Evolutionary conservation across 345 rosid species (phyloP), one percentile per base, ranked within the genome.

Genomic region (Brassica rapa): DNA sequence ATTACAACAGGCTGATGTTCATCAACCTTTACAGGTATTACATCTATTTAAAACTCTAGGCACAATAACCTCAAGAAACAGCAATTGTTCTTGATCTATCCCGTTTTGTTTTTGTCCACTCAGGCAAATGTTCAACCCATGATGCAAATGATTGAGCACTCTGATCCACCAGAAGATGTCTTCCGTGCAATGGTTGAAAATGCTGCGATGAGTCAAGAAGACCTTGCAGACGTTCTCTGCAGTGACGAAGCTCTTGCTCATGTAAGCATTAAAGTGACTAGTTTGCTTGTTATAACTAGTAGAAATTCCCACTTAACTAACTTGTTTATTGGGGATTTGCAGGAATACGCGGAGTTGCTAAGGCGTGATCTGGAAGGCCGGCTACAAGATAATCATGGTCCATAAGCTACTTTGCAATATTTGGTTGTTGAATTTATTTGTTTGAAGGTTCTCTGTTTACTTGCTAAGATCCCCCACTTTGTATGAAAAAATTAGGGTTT

Each of bases 301-400:
- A 16, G 8, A 30, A 33, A 53, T 33, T 59, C 30, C 29, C 11
- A 1, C 49, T 43, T 29, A 25, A 21, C 9, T 10, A 1, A 60
- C 16, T 3, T 73, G 62, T 49, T 14, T 14, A 8, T 65, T 70
- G 8, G 62, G 2, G 30, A 14, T 64, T 11, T 11, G 24, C 91
- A 93, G 98, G 96, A 91, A 68, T 91, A 93, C 65, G 72, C 77
- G 0, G 87, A 88, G 83, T 72, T 90, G 82, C 84, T 93, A 63
- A 84, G 68, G 76, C 87, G 55, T 14, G 94, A 91, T 67, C 21
- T 93, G 35, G 43, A 35, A 35, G 85, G 23, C 9, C 78, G 86
- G 51, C 62, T 89, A 72, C 71, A 84, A 75, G 83, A 77, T 33
- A 73, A 84, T 77, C 80, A 72, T 12, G 71, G 78, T 68, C 79